Evolutionary conservation across 257 asterid species (phyloP).

Genomic region (Solanum paucissectum): DNA sequence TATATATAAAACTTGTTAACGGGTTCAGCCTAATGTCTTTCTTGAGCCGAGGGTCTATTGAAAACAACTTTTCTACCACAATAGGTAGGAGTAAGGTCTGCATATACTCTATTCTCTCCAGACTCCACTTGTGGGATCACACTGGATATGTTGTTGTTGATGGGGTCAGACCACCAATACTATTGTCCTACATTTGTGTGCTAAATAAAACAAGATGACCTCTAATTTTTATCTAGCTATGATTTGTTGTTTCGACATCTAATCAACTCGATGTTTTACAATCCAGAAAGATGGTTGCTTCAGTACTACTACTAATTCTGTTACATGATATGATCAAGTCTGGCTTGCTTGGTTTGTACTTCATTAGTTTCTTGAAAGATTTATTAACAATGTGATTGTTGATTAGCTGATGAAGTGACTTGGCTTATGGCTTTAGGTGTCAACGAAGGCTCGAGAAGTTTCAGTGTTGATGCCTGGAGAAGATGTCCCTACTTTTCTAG

Average conservation of each 20-base stretch:
- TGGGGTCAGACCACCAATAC: background rate
- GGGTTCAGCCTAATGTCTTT: background rate
- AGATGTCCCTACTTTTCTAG: constrained; percentile 64
- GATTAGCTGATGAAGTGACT: background rate
- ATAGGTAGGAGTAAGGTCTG: background rate
- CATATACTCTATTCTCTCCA: background rate
- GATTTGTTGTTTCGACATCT: background rate
- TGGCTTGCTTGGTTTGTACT: background rate
- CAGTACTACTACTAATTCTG: background rate
- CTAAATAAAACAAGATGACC: background rate
- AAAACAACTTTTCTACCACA: background rate
- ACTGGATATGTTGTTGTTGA: background rate
- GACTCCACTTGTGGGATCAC: background rate
- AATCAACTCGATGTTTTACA: background rate
- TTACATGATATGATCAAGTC: background rate
- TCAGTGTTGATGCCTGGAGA: constrained; percentile 91
- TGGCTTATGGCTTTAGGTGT: constrained; percentile 20
- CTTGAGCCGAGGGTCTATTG: background rate
- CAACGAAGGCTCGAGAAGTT: constrained; percentile 53
- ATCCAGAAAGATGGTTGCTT: background rate
- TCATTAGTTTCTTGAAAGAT: background rate
- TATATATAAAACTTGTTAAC: background rate
- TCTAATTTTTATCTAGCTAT: background rate
- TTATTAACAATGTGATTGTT: background rate
- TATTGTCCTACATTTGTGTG: background rate